Conservation (phyloP, 495 filamentous ascomycete species). For the Aspergillus haitiensis region DNA sequence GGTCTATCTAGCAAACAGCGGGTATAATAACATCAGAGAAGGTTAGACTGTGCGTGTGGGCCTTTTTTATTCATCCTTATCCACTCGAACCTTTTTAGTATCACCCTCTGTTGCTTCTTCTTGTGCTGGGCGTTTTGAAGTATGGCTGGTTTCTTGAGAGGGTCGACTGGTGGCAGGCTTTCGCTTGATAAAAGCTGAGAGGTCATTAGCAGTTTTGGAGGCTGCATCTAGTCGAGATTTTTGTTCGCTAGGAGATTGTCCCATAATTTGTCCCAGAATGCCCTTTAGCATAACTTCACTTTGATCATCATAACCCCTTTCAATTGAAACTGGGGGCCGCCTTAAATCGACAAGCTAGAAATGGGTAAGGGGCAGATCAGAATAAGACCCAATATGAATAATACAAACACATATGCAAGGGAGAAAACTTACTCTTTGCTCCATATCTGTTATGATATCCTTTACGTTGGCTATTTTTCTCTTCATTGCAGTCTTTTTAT, state of each 20-base stretch:
- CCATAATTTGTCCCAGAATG: constrained; percentile 72
- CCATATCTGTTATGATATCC: constrained; percentile 85
- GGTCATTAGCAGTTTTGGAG: constrained; percentile 76
- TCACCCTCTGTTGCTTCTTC: constrained; percentile 26
- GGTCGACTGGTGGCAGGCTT: constrained; percentile 51
- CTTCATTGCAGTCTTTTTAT: constrained; percentile 54
- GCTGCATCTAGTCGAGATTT: constrained; percentile 72
- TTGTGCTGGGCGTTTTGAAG: constrained; percentile 35
- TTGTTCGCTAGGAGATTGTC: constrained; percentile 61
- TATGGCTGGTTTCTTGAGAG: constrained; percentile 14
- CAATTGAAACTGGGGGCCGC: constrained; percentile 66
- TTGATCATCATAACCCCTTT: constrained; percentile 44
- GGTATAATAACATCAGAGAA: constrained; percentile 7
- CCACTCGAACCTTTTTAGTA: constrained; percentile 35
- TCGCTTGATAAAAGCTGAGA: constrained; percentile 76
- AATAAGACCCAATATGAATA: not conserved
- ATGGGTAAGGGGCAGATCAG: constrained; percentile 27
- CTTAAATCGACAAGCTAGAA: constrained; percentile 71
- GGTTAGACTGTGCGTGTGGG: too few species aligned
- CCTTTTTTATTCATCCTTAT: constrained; percentile 4
- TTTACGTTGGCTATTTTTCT: constrained; percentile 76
- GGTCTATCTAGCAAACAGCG: not conserved
- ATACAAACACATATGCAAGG: constrained; percentile 5
- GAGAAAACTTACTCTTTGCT: constrained; percentile 62
- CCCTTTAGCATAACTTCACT: constrained; percentile 57